Percentiles rank a stretch among this genome's conserved stretches.
These are phyloP conservation scores for Fusarium globosum DNA, from an alignment of 2,329 filamentous ascomycete genomes.

Conservation along the genomic window DNA sequence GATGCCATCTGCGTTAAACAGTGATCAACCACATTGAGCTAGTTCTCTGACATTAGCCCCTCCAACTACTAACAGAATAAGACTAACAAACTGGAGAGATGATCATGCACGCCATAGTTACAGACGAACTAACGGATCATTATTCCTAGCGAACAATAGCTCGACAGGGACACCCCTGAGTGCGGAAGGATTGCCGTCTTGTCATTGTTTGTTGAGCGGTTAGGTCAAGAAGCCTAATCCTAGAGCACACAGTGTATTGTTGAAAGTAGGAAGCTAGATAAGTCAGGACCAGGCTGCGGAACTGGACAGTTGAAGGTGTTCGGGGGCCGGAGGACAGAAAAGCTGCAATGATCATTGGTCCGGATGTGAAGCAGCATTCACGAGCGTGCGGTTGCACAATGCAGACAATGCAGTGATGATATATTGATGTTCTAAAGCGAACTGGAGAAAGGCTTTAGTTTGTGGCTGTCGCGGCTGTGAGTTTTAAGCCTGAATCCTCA, in stretches of 20 bases:
- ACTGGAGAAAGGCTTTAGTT: neutral
- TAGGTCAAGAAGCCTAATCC: neutral
- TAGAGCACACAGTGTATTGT: neutral
- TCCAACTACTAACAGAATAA: neutral
- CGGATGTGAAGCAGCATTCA: neutral
- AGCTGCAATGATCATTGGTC: slow-evolving; percentile 4
- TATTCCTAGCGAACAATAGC: neutral
- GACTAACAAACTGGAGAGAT: neutral
- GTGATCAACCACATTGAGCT: slow-evolving; percentile 27
- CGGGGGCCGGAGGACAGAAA: neutral
- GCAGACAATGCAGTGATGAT: neutral
- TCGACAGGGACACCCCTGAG: slow-evolving; percentile 15
- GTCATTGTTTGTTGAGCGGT: neutral
- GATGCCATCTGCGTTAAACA: slow-evolving; percentile 2
- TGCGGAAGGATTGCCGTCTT: neutral
- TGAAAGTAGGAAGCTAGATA: neutral
- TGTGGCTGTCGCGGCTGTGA: neutral
- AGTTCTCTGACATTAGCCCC: neutral
- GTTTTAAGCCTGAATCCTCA: neutral
- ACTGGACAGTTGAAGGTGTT: neutral
- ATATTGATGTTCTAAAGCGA: neutral
- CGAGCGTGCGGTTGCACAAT: neutral
- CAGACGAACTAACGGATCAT: slow-evolving; percentile 5
- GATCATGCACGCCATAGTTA: slow-evolving; percentile 34
- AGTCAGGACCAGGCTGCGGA: neutral